Percentiles rank a stretch among this genome's conserved stretches.
Conservation (phyloP, 805 yeast species). For the Nematodospora valgi region DNA sequence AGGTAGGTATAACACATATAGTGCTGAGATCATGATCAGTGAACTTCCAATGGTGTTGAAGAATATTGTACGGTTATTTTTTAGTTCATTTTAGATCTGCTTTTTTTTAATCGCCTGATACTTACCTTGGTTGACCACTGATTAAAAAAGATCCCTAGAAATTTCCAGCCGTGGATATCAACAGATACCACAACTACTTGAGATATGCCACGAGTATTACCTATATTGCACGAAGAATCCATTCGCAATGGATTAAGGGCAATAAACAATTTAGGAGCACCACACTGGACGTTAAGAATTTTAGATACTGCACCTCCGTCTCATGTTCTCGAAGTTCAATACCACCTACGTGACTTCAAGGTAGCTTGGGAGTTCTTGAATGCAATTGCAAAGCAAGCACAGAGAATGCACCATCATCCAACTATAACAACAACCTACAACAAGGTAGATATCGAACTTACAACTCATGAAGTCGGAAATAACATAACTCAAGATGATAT, state of each 20-base stretch:
- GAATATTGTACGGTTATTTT: no score
- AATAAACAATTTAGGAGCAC: conserved; percentile 4
- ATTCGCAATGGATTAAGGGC: conserved; percentile 2
- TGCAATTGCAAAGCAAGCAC: conserved; percentile 54
- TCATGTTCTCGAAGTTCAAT: conserved; percentile 7
- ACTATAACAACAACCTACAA: conserved; percentile 63
- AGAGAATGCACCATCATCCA: conserved; percentile 67
- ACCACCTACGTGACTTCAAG: conserved; percentile 49
- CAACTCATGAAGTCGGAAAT: conserved; percentile 61
- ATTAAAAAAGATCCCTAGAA: no score
- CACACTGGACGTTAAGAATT: conserved; percentile 3
- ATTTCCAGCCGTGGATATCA: no score
- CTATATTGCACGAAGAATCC: not conserved
- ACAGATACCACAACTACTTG: no score
- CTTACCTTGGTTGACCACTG: no score
- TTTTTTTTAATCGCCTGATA: no score
- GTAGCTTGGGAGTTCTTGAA: conserved; percentile 67
- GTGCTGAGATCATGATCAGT: conserved; percentile 34
- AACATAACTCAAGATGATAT: conserved; percentile 56
- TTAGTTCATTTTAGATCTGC: no score
- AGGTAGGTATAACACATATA: conserved; percentile 36
- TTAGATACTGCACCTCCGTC: conserved; percentile 4
- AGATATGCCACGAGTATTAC: no score
- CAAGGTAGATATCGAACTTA: conserved; percentile 48
- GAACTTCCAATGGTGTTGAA: not conserved